phyloP scores from a whole-genome alignment of 2,329 filamentous ascomycete species.

The Sclerotinia minor region DNA sequence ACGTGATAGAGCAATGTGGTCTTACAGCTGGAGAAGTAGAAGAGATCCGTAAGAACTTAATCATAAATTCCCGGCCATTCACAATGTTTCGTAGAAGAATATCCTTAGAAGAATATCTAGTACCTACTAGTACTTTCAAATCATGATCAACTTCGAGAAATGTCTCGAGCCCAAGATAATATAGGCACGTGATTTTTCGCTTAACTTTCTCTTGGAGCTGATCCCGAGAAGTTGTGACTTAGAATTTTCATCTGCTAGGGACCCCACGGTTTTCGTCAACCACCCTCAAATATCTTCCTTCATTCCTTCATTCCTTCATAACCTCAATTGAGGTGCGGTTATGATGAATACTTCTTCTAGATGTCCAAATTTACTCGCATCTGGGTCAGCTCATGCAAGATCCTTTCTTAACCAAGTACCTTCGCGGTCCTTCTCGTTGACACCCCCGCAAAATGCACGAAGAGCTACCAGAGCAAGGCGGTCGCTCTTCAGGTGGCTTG shows the following conservation, averaged over 20 bases:
- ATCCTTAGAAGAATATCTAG: neutral
- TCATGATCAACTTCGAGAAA: neutral
- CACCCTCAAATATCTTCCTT: constrained; percentile 1
- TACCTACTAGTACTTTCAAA: no score
- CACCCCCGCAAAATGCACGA: constrained; percentile 32
- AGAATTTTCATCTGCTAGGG: constrained; percentile 21
- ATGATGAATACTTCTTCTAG: constrained; percentile 38
- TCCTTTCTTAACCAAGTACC: constrained; percentile 32
- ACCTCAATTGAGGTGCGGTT: constrained; percentile 15
- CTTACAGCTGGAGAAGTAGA: constrained; percentile 57
- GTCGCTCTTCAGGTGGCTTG: constrained; percentile 39
- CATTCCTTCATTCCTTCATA: neutral
- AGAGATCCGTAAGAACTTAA: constrained; percentile 52
- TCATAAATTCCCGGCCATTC: constrained; percentile 38
- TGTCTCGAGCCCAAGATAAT: neutral
- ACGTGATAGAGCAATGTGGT: constrained; percentile 59
- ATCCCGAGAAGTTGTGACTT: constrained; percentile 3
- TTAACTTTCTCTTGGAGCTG: constrained; percentile 20
- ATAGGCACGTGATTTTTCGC: constrained; percentile 13
- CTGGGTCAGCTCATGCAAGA: constrained; percentile 31
- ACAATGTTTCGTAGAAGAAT: constrained; percentile 9
- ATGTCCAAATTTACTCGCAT: constrained; percentile 33
- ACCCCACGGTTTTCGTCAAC: constrained; percentile 24
- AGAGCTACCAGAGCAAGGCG: constrained; percentile 38
- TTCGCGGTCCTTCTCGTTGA: constrained; percentile 41